A percentile compares a stretch with the other conserved stretches of the same genome.
These are phyloP conservation scores for Neurospora sp. DNA, from an alignment of 495 filamentous ascomycete genomes.

Conservation along the genomic window DNA sequence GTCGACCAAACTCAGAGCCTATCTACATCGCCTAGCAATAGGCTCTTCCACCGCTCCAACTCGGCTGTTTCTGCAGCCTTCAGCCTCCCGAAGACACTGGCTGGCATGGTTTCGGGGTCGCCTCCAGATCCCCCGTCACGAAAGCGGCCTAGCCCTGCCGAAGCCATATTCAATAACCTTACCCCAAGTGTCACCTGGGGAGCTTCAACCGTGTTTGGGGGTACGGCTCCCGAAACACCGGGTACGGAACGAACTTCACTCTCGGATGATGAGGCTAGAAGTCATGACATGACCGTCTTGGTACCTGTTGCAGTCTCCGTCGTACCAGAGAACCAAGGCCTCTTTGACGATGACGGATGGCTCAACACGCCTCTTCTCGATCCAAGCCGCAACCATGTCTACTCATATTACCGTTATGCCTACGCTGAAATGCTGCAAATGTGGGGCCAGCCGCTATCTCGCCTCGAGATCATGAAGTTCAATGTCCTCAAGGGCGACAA, in stretches of 20 bases:
- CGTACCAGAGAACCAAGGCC: conserved; percentile 61
- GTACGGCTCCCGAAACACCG: conserved; percentile 28
- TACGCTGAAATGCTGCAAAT: conserved; percentile 76
- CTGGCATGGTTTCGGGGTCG: conserved; percentile 58
- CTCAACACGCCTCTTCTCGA: conserved; percentile 61
- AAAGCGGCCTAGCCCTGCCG: conserved; percentile 57
- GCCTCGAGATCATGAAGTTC: conserved; percentile 79
- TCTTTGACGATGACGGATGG: conserved; percentile 71
- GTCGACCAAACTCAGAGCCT: conserved; percentile 44
- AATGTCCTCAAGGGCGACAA: conserved; percentile 46
- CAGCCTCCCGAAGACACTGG: conserved; percentile 62
- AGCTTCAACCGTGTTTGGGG: conserved; percentile 47
- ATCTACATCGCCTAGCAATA: conserved; percentile 63
- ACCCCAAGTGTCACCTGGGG: conserved; percentile 57
- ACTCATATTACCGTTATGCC: conserved; percentile 60
- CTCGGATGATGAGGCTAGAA: conserved; percentile 34
- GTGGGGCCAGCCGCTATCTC: conserved; percentile 68
- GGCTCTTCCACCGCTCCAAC: conserved; percentile 38
- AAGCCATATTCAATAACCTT: conserved; percentile 53
- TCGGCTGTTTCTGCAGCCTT: conserved; percentile 54
- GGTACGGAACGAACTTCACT: conserved; percentile 34
- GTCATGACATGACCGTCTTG: conserved; percentile 31
- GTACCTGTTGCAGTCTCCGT: conserved; percentile 46
- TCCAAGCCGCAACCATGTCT: conserved; percentile 45
- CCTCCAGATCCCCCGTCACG: conserved; percentile 50